phyloP scores from a whole-genome alignment of 345 rosid species.

The Limnanthes douglasii region DNA sequence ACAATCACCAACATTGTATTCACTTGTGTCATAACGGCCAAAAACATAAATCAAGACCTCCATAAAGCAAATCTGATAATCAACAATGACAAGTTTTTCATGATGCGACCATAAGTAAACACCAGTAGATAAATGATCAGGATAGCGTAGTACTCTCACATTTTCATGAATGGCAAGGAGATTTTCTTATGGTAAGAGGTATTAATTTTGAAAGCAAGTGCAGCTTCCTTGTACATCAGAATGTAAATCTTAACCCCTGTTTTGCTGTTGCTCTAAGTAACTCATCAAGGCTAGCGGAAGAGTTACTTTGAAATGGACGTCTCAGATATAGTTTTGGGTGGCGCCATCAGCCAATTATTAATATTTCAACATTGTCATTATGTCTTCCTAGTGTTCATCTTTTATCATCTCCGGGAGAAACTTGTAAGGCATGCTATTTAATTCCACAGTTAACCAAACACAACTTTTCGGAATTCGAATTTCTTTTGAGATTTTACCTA shows the following conservation, averaged over 20 bases:
- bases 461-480: too few relatives aligned
- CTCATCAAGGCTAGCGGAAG: conserved; percentile 40
- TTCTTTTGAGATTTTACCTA: too few relatives aligned
- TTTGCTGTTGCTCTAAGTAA: conserved; percentile 51
- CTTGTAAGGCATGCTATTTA: too few relatives aligned
- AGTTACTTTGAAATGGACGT: conserved; percentile 35
- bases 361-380: conserved; percentile 13
- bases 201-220: conserved; percentile 57
- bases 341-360: conserved; percentile 76
- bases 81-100: too few relatives aligned
- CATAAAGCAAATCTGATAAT: conserved; percentile 68
- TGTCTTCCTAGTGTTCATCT: too few relatives aligned
- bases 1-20: conserved; percentile 49
- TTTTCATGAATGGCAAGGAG: conserved; percentile 48
- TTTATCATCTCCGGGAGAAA: too few relatives aligned
- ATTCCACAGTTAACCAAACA: too few relatives aligned
- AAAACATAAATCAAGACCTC: conserved; percentile 68
- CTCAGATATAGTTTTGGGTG: conserved; percentile 60
- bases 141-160: too few relatives aligned
- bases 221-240: conserved; percentile 69
- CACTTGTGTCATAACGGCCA: too few relatives aligned
- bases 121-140: too few relatives aligned
- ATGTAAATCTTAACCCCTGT: conserved; percentile 57
- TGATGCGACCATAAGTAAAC: too few relatives aligned
- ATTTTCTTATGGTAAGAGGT: conserved; percentile 44